These are phyloP conservation scores for Rhynchospora tenuis DNA, from an alignment of 176 grass and related monocot species.

Conservation along the genomic window DNA sequence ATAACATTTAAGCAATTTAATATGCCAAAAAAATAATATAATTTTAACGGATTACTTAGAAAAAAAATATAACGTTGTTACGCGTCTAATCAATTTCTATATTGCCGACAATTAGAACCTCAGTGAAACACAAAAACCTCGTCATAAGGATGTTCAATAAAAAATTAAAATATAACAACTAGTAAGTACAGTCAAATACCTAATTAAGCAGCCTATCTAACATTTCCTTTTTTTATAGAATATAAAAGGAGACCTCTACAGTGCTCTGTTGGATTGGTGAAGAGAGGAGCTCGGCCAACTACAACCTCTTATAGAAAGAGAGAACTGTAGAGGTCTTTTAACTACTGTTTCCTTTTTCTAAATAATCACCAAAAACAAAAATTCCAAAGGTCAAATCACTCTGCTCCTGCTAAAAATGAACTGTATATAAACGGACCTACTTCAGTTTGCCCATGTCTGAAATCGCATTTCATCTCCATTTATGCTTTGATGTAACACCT, in stretches of 20 bases:
- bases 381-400: not conserved
- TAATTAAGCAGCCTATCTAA: no score
- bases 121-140: no score
- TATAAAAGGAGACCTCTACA: not conserved
- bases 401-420: not conserved
- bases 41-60: no score
- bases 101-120: no score
- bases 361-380: not conserved
- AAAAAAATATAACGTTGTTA: no score
- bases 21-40: no score
- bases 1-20: no score
- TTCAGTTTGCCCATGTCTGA: not conserved
- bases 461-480: not conserved
- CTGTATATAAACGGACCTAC: not conserved
- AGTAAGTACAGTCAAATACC: not conserved
- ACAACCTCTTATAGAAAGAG: not conserved
- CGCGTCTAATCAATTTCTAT: no score
- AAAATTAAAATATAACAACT: not conserved
- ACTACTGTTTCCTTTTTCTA: not conserved
- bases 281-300: not conserved
- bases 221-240: not conserved
- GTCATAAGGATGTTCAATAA: no score
- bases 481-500: not conserved
- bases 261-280: not conserved
- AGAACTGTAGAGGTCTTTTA: not conserved